Evolutionary conservation across 305 asterid species (phyloP), one percentile per base, ranked within the genome.

Genomic region (Ajuga reptans): DNA sequence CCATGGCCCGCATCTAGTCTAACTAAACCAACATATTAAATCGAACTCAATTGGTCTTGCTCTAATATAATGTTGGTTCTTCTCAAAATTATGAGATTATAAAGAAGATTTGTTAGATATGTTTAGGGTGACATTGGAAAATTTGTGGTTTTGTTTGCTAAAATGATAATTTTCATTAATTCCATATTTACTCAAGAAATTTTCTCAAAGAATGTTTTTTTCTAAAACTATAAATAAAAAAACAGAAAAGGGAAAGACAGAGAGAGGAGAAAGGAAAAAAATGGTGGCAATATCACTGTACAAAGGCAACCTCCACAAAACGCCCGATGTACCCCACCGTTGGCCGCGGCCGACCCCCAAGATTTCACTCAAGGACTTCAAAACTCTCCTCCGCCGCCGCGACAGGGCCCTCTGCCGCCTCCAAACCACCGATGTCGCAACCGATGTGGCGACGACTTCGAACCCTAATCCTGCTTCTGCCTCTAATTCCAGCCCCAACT

Each of bases 301-400:
- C 93, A 85, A 79, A 80, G 97, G 97, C 41, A 87, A 86, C 74
- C 93, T 89, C 66, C 97, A 87, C 86, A 86, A 80, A 65, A 84
- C 75, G 54, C 71, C 90, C 62, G 90, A 81, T 64, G 89, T 73
- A 0, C 88, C 87, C n/a, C 96, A 79, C 0, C 84, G 81, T 76
- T 91, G 91, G 97, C 77, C 84, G 55, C 51, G 64, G 69, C 90
- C 96, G 11, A 17, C 83, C 29, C 95, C 84, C 61, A 82, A 72
- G 29, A 80, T 91, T 49, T 81, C 95, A 21, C 72, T 72, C 45
- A 84, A 87, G 31, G 83, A 85, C 63, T 90, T 92, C 86, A 77
- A 66, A 55, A 65, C 46, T 68, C 97, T 90, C 59, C 79, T 80
- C 76, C 90, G 75, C 68, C 96, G 96, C 76, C 95, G 97, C 46